Percentiles rank a stretch among this genome's conserved stretches.
phyloP scores from a whole-genome alignment of 768 basidiomycete genomes.

The Gloeostereum incarnatum region DNA sequence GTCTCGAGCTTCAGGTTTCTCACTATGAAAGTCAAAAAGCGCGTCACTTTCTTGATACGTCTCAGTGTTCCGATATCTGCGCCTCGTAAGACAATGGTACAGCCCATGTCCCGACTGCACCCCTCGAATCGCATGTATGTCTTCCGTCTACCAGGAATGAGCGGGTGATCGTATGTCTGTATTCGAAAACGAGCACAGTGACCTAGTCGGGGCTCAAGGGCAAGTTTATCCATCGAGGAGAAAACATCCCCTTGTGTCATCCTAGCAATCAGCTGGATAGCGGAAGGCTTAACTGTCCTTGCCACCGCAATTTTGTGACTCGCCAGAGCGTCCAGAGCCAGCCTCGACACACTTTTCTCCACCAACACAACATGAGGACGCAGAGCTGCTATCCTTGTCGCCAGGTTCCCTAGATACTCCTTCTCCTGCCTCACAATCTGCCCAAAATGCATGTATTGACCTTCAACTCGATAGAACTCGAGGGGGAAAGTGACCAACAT shows the following conservation, averaged over 20 bases:
- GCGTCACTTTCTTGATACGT: slow-evolving; percentile 85
- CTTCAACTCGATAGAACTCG: slow-evolving; percentile 88
- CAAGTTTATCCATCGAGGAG: slow-evolving; percentile 91
- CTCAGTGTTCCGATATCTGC: slow-evolving; percentile 73
- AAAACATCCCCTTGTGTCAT: slow-evolving; percentile 95
- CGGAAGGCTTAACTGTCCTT: slow-evolving; percentile 78
- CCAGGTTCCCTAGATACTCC: slow-evolving; percentile 84
- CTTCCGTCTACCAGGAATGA: slow-evolving; percentile 92
- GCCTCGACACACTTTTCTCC: slow-evolving; percentile 83
- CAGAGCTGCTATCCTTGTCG: slow-evolving; percentile 81
- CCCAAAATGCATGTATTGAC: slow-evolving; percentile 89
- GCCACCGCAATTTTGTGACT: slow-evolving; percentile 86
- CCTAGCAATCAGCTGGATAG: slow-evolving; percentile 80
- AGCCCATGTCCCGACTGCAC: slow-evolving; percentile 86
- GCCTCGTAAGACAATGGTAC: slow-evolving; percentile 88
- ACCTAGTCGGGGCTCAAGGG: slow-evolving; percentile 81
- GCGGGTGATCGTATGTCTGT: slow-evolving; percentile 89
- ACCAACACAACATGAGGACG: slow-evolving; percentile 90
- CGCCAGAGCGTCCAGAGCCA: slow-evolving; percentile 82
- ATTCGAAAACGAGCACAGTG: slow-evolving; percentile 80
- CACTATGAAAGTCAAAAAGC: slow-evolving; percentile 88
- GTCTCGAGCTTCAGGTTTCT: slow-evolving; percentile 92
- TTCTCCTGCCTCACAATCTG: slow-evolving; percentile 89
- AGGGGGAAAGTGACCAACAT: slow-evolving; percentile 95
- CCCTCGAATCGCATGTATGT: slow-evolving; percentile 99